These are phyloP conservation scores for Diaporthe humulicola DNA, from an alignment of 2,329 filamentous ascomycete genomes.

Conservation along the genomic window DNA sequence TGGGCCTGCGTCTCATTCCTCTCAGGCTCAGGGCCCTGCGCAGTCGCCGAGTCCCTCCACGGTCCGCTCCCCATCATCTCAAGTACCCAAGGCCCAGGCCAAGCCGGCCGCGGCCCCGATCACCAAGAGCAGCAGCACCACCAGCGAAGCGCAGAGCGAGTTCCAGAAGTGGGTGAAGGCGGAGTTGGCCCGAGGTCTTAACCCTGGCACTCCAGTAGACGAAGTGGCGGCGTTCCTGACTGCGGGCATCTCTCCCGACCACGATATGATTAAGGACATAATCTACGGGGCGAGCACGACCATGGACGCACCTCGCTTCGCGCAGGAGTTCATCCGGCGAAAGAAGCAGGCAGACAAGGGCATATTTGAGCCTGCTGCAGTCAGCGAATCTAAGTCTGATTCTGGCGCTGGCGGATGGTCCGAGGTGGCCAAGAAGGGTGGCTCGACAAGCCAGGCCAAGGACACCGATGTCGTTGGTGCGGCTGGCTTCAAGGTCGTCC, in stretches of 20 bases:
- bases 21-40: slow-evolving; percentile 43
- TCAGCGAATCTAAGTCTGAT: slow-evolving; percentile 62
- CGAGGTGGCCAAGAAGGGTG: slow-evolving; percentile 96
- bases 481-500: slow-evolving; percentile 88
- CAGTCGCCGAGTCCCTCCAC: slow-evolving; percentile 60
- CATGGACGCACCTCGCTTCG: slow-evolving; percentile 93
- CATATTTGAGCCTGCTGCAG: slow-evolving; percentile 73
- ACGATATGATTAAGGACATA: slow-evolving; percentile 64
- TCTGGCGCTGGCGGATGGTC: slow-evolving; percentile 82
- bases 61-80: slow-evolving; percentile 32
- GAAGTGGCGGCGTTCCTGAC: slow-evolving; percentile 83
- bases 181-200: slow-evolving; percentile 81
- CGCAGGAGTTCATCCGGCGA: slow-evolving; percentile 92
- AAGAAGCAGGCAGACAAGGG: slow-evolving; percentile 95
- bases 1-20: slow-evolving; percentile 62
- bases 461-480: slow-evolving; percentile 51
- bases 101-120: slow-evolving; percentile 57
- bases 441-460: slow-evolving; percentile 61
- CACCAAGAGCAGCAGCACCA: slow-evolving; percentile 53
- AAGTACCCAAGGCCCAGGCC: slow-evolving; percentile 40
- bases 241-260: slow-evolving; percentile 60
- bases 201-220: slow-evolving; percentile 72
- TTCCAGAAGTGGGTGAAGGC: slow-evolving; percentile 93
- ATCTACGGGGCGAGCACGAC: slow-evolving; percentile 93
- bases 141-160: slow-evolving; percentile 80